Percentiles rank a stretch among this genome's conserved stretches.
Conservation (phyloP, 2,329 filamentous ascomycete species). For the Colletotrichum lini region DNA sequence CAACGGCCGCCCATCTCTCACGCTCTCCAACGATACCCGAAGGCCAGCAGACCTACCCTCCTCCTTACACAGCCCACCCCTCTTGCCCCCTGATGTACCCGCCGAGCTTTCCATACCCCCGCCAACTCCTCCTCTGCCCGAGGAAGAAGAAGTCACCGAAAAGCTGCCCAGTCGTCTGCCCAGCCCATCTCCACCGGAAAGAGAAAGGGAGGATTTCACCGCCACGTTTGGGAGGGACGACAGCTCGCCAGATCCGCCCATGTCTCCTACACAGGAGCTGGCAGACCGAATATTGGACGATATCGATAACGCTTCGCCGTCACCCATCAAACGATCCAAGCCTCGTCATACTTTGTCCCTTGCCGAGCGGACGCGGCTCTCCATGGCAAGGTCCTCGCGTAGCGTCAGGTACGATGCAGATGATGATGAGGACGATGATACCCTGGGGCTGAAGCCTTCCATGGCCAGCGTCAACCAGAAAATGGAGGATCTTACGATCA, state of each 20-base stretch:
- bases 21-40: conserved; percentile 24
- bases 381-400: conserved; percentile 77
- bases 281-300: conserved; percentile 71
- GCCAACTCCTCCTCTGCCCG: conserved; percentile 37
- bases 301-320: conserved; percentile 69
- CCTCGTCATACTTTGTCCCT: conserved; percentile 73
- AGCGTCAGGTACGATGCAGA: conserved; percentile 44
- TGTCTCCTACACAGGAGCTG: conserved; percentile 63
- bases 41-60: background rate
- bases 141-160: conserved; percentile 20
- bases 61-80: conserved; percentile 29
- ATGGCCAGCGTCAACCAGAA: conserved; percentile 18
- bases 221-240: conserved; percentile 27
- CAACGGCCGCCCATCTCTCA: conserved; percentile 15
- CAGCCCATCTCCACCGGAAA: conserved; percentile 32
- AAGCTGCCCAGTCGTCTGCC: conserved; percentile 7
- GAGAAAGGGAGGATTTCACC: conserved; percentile 16
- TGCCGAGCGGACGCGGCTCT: conserved; percentile 84
- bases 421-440: conserved; percentile 51
- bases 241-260: conserved; percentile 41
- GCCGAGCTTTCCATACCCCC: conserved; percentile 36
- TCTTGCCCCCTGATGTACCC: conserved; percentile 30
- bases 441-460: conserved; percentile 39
- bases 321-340: conserved; percentile 65
- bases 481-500: conserved; percentile 43